A percentile compares a stretch with the other conserved stretches of the same genome.
phyloP scores from a whole-genome alignment of 2,329 filamentous ascomycete genomes.

The Cladobotryum mycophilum region DNA sequence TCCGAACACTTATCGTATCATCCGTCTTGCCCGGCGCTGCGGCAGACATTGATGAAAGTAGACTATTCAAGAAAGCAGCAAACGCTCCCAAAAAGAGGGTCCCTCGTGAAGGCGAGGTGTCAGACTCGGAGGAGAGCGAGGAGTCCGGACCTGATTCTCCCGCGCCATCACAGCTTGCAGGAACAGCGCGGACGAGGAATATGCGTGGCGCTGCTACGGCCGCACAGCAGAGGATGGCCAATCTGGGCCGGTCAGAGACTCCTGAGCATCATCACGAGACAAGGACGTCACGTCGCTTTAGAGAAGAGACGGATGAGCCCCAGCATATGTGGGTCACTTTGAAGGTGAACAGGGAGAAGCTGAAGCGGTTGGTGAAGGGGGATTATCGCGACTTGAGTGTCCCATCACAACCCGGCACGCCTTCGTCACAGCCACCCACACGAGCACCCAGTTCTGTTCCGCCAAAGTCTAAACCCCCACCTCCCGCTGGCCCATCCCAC shows the following conservation, averaged over 20 bases:
- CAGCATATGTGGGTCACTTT: slow-evolving; percentile 68
- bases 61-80: slow-evolving; percentile 74
- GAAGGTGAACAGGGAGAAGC: slow-evolving; percentile 63
- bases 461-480: slow-evolving; percentile 32
- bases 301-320: slow-evolving; percentile 76
- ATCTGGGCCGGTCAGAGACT: slow-evolving; percentile 77
- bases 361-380: slow-evolving; percentile 59
- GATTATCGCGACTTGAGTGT: slow-evolving; percentile 35
- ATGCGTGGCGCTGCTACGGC: slow-evolving; percentile 84
- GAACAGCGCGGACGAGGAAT: slow-evolving; percentile 77
- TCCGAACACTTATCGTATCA: slow-evolving; percentile 86
- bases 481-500: slow-evolving; percentile 28
- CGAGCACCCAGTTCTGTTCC: slow-evolving; percentile 26
- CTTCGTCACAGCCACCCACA: slow-evolving; percentile 23
- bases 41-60: slow-evolving; percentile 71
- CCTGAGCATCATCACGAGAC: slow-evolving; percentile 74
- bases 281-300: slow-evolving; percentile 56
- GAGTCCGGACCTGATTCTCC: slow-evolving; percentile 85
- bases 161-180: slow-evolving; percentile 63
- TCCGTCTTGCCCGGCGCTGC: slow-evolving; percentile 87
- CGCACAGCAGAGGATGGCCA: slow-evolving; percentile 81
- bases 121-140: slow-evolving; percentile 88
- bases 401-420: slow-evolving; percentile 31
- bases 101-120: slow-evolving; percentile 59
- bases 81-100: slow-evolving; percentile 53